Conservation (phyloP, 176 grass and related monocot species). For the Musa itinerans region DNA sequence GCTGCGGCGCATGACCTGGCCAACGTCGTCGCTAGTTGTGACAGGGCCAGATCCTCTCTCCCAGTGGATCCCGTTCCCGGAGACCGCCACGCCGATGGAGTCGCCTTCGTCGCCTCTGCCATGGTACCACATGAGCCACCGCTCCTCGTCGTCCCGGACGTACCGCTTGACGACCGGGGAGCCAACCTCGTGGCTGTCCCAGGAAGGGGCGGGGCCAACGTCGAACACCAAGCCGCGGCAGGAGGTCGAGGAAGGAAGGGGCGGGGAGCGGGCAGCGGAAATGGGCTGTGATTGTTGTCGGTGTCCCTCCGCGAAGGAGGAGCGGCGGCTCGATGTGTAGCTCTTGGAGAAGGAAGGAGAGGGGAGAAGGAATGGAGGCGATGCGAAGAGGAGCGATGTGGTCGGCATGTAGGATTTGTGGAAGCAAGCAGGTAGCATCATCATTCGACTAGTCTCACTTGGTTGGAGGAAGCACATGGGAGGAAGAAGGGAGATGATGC, state of each 20-base stretch:
- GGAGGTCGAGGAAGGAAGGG: slow-evolving; percentile 9
- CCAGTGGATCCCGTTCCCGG: slow-evolving; percentile 62
- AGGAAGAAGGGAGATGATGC: too few relatives aligned
- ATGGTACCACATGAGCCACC: slow-evolving; percentile 19
- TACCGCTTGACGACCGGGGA: slow-evolving; percentile 62
- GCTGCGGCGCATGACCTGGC: slow-evolving; percentile 37
- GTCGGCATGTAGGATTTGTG: background rate
- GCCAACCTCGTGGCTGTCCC: slow-evolving; percentile 24
- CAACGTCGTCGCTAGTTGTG: slow-evolving; percentile 3
- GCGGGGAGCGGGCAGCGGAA: slow-evolving; percentile 6
- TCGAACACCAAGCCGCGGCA: slow-evolving; percentile 18
- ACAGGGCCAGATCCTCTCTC: slow-evolving; percentile 18
- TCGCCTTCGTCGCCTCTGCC: slow-evolving; percentile 18
- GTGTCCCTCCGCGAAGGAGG: background rate
- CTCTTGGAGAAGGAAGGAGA: background rate
- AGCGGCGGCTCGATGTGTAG: background rate
- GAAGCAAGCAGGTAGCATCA: too few relatives aligned
- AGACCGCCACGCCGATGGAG: slow-evolving; percentile 45
- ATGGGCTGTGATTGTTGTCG: background rate
- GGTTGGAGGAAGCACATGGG: too few relatives aligned
- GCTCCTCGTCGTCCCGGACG: slow-evolving; percentile 20
- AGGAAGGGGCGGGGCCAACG: slow-evolving; percentile 24
- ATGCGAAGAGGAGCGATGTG: background rate
- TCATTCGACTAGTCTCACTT: too few relatives aligned
- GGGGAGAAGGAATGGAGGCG: background rate